These are phyloP conservation scores for Nicotiana noctiflora DNA, from an alignment of 257 asterid species.

Conservation along the genomic window DNA sequence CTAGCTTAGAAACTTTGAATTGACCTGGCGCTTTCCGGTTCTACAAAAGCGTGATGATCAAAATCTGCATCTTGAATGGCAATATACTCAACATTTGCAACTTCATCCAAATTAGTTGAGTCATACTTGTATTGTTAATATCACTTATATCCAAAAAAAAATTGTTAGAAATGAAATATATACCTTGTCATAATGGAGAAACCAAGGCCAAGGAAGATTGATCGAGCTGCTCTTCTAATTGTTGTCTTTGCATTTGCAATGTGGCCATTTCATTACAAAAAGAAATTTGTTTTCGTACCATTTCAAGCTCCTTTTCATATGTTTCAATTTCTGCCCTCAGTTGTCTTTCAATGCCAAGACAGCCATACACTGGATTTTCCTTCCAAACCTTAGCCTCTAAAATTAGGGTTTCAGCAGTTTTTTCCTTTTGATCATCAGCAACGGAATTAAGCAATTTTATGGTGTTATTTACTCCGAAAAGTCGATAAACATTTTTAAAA, in stretches of 20 bases:
- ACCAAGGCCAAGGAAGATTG: background rate
- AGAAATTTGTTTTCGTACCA: background rate
- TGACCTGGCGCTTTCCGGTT: no score
- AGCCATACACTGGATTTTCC: slow-evolving; percentile 12
- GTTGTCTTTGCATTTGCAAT: background rate
- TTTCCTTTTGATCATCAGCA: background rate
- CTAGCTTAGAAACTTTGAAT: no score
- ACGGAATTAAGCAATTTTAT: background rate
- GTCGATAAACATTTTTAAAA: background rate
- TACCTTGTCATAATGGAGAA: background rate
- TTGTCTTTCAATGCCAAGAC: background rate
- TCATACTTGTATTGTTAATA: no score
- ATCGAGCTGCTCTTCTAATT: background rate
- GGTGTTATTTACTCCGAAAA: slow-evolving; percentile 9
- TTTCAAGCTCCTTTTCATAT: background rate
- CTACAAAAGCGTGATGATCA: no score
- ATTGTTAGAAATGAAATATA: background rate
- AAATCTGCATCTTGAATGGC: no score
- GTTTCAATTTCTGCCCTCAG: background rate
- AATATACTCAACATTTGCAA: no score
- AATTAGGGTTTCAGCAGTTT: background rate
- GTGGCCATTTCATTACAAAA: background rate
- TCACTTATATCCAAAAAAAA: no score
- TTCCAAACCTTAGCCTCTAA: slow-evolving; percentile 9
- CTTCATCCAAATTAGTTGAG: no score